Conservation (phyloP, 805 yeast species). For the Candida ficus region DNA sequence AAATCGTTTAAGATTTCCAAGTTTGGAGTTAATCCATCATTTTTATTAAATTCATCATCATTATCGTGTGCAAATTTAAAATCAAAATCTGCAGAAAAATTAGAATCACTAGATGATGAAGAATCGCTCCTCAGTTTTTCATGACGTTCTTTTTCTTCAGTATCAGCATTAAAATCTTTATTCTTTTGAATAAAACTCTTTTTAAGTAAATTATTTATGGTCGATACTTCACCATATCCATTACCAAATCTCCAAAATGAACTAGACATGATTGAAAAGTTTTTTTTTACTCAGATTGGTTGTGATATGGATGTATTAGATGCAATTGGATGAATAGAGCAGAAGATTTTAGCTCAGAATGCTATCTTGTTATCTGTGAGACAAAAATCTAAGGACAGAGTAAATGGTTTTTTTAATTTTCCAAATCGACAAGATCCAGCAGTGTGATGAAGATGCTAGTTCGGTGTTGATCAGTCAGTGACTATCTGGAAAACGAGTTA, state of each 20-base stretch:
- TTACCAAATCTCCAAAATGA: slow-evolving; percentile 60
- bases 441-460: too few species aligned
- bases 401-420: too few species aligned
- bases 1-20: slow-evolving; percentile 46
- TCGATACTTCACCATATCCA: slow-evolving; percentile 50
- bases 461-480: too few species aligned
- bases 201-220: slow-evolving; percentile 43
- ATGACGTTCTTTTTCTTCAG: slow-evolving; percentile 17
- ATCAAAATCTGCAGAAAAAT: slow-evolving; percentile 7
- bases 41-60: slow-evolving; percentile 20
- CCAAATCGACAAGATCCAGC: too few species aligned
- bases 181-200: slow-evolving; percentile 38
- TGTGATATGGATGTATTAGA: too few species aligned
- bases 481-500: too few species aligned
- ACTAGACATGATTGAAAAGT: slow-evolving; percentile 37
- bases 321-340: not conserved
- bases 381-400: too few species aligned
- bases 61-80: slow-evolving; percentile 17
- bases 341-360: too few species aligned
- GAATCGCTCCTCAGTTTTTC: slow-evolving; percentile 18
- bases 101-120: slow-evolving; percentile 17
- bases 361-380: too few species aligned
- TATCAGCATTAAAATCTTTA: slow-evolving; percentile 17
- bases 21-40: slow-evolving; percentile 35
- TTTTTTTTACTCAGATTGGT: too few species aligned